Percentiles rank a stretch among this genome's conserved stretches.
phyloP scores from a whole-genome alignment of 495 filamentous ascomycete species.

The Penicillium malachiteum region DNA sequence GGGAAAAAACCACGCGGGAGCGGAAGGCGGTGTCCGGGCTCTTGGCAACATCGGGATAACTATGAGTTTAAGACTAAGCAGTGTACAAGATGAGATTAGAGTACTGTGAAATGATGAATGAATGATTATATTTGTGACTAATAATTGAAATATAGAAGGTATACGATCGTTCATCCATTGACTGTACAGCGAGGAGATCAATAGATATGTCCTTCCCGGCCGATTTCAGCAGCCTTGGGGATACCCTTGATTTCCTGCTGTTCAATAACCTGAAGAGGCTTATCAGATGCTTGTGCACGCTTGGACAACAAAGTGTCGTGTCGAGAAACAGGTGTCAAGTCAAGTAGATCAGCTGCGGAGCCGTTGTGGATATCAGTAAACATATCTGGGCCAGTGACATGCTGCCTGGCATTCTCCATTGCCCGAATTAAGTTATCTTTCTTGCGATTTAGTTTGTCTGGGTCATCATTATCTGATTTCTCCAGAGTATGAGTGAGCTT shows the following conservation, averaged over 20 bases:
- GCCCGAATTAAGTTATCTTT: constrained; percentile 43
- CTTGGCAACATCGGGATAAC: constrained; percentile 1
- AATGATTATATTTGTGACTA: constrained; percentile 1
- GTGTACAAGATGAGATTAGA: too few species aligned
- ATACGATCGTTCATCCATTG: neutral
- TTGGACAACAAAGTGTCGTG: constrained; percentile 30
- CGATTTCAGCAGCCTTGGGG: constrained; percentile 45
- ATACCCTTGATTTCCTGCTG: constrained; percentile 48
- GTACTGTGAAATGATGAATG: neutral
- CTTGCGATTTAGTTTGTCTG: constrained; percentile 34
- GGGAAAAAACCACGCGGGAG: constrained; percentile 29
- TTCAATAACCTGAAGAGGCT: constrained; percentile 30
- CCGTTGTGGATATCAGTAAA: constrained; percentile 25
- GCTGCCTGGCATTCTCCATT: constrained; percentile 28
- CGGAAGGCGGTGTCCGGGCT: constrained; percentile 30
- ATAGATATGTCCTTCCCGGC: constrained; percentile 45
- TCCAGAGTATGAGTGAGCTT: constrained; percentile 28
- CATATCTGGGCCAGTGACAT: constrained; percentile 39
- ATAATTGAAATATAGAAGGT: neutral
- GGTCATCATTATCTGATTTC: constrained; percentile 26
- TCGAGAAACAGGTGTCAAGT: constrained; percentile 31
- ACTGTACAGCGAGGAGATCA: constrained; percentile 13
- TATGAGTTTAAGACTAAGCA: too few species aligned
- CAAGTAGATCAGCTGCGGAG: constrained; percentile 23
- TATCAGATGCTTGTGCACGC: constrained; percentile 23